Conservation (phyloP, 768 basidiomycete genomes). For the Leccinum uliginosum region DNA sequence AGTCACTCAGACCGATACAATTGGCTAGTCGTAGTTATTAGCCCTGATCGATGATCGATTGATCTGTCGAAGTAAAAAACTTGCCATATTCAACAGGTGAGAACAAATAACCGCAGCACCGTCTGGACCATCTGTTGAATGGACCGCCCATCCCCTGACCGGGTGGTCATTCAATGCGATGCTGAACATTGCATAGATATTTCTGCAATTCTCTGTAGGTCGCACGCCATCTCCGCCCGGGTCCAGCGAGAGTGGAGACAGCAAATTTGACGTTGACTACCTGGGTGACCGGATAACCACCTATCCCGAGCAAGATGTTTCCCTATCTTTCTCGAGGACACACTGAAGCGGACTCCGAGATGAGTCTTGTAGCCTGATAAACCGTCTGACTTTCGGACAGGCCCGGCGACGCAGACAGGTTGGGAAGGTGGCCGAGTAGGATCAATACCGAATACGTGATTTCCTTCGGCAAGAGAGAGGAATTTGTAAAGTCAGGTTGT, state of each 20-base stretch:
- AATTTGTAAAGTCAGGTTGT: not conserved
- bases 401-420: not conserved
- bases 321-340: not conserved
- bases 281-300: not conserved
- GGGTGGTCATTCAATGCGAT: not conserved
- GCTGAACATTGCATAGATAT: not conserved
- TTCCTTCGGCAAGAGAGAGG: not conserved
- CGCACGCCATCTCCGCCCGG: not conserved
- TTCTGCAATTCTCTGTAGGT: not conserved
- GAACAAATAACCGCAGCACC: not conserved
- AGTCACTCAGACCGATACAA: not conserved
- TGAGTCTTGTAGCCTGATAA: not conserved
- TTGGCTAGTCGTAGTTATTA: not conserved
- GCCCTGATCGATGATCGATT: not conserved
- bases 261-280: not conserved
- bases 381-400: not conserved
- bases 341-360: not conserved
- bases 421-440: not conserved
- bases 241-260: not conserved
- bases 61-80: not conserved
- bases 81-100: not conserved
- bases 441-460: not conserved
- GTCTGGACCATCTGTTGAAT: not conserved
- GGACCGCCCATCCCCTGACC: not conserved
- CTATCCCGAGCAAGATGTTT: not conserved